phyloP scores from a whole-genome alignment of 306 rosid species.

The Lotus japonicus region DNA sequence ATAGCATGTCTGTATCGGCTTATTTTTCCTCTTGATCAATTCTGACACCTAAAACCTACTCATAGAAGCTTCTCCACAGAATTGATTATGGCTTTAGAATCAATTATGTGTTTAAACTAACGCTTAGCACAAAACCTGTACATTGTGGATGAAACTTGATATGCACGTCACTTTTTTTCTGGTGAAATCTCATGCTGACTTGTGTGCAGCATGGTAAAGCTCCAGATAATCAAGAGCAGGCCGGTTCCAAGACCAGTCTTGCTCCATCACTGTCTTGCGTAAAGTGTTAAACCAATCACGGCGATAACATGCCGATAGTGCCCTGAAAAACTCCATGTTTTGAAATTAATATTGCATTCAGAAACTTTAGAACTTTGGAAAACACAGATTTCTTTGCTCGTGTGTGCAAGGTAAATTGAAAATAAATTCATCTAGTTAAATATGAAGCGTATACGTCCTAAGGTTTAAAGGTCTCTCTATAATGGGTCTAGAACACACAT shows the following conservation, averaged over 20 bases:
- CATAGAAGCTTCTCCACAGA: too few relatives aligned
- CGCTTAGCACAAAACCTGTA: conserved; percentile 16
- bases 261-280: conserved; percentile 79
- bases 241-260: conserved; percentile 96
- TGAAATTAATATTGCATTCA: background rate
- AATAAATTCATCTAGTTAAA: background rate
- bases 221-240: conserved; percentile 86
- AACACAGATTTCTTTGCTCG: background rate
- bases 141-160: conserved; percentile 20
- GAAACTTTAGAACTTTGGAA: background rate
- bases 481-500: background rate
- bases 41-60: too few relatives aligned
- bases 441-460: background rate
- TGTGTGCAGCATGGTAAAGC: conserved; percentile 72
- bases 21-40: too few relatives aligned
- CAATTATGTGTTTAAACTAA: background rate
- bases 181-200: conserved; percentile 24
- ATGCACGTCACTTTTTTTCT: background rate
- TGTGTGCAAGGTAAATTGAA: background rate
- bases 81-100: background rate
- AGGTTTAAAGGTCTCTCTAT: background rate
- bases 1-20: too few relatives aligned
- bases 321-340: conserved; percentile 41
- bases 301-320: conserved; percentile 64
- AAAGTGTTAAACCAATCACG: conserved; percentile 57